phyloP scores from a whole-genome alignment of 2,329 filamentous ascomycete species.

The Ilyonectria destructans region DNA sequence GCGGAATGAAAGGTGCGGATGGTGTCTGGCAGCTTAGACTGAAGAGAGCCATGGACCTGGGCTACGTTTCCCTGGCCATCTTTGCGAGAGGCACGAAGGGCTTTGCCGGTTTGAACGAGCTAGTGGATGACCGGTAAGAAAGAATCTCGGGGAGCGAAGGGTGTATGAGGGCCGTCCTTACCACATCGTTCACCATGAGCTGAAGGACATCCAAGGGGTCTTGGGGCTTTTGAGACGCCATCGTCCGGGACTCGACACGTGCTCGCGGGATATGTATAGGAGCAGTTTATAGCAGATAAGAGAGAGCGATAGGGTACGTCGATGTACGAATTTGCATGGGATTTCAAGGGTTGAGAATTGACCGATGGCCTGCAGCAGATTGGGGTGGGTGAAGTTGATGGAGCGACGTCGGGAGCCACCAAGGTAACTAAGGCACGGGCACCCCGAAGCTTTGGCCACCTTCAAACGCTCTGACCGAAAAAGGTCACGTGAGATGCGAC shows the following conservation, averaged over 20 bases:
- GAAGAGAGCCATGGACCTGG: slow-evolving; percentile 53
- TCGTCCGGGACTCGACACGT: slow-evolving; percentile 30
- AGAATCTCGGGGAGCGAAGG: slow-evolving; percentile 13
- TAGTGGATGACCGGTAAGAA: slow-evolving; percentile 48
- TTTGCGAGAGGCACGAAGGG: slow-evolving; percentile 65
- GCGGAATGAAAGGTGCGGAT: slow-evolving; percentile 67
- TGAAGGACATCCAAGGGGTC: slow-evolving; percentile 66
- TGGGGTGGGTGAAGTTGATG: slow-evolving; percentile 22
- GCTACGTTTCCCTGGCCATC: slow-evolving; percentile 60
- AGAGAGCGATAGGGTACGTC: background rate
- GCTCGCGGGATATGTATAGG: background rate
- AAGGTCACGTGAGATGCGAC: slow-evolving; percentile 41
- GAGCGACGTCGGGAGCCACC: slow-evolving; percentile 31
- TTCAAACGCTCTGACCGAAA: slow-evolving; percentile 13
- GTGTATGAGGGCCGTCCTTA: slow-evolving; percentile 54
- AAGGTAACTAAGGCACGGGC: slow-evolving; percentile 25
- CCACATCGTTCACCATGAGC: slow-evolving; percentile 69
- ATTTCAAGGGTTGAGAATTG: slow-evolving; percentile 17
- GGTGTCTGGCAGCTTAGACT: slow-evolving; percentile 64
- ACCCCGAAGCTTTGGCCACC: slow-evolving; percentile 27
- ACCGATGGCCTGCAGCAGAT: slow-evolving; percentile 1
- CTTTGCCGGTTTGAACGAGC: slow-evolving; percentile 74
- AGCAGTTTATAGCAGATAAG: background rate
- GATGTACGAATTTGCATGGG: background rate
- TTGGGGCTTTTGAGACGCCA: slow-evolving; percentile 54